Evolutionary conservation across 805 yeast species (phyloP), one percentile per base, ranked within the genome.

Genomic region (Ogataea kodamae): DNA sequence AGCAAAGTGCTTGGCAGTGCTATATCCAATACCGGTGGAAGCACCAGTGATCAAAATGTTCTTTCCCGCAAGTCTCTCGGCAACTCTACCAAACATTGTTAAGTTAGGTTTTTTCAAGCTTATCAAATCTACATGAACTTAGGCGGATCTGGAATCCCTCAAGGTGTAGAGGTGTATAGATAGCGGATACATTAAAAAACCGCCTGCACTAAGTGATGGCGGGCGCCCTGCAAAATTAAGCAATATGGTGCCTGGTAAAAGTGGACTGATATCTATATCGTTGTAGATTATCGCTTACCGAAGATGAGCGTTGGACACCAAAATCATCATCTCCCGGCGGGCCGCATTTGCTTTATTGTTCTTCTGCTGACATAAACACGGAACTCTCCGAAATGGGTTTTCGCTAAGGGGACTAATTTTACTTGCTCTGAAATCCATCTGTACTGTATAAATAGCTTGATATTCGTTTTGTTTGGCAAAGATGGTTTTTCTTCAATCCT

Each of bases 1-100:
- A 25, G 96, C 92, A 46, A 86, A 78, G 56, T 89, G 95, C 28
- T 70, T 61, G 10, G 97, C 97, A 8, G 96, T 88, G 34, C 95
- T 92, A 46, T 76, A 77, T 9, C 97, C 98, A 51, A 90, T 90
- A 36, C 97, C 97, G 10, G 96, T 78, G 16, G 96, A 85, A 6
- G 97, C 97, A 43, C 97, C 97, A n/a, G 97, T 86, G 51, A 90
- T 81, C 25, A 90, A 72, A 19, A 86, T 71, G 12, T 79, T 76
- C 56, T 90, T 89, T 30, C 82, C 82, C 14, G 82, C 77, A 20
- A 90, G 68, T 57, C 96, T 74, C 56, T 80, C 79, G 25, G 89
- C 85, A 33, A 95, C 92, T 41, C 54, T 57, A 19, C 62, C 62
- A 42, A 57, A 57, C 61, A 57, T 55, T 10, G 20, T 42, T 28